Percentiles rank a stretch among this genome's conserved stretches.
phyloP scores from a whole-genome alignment of 1,139 yeast genomes.

The Geotrichum reessii region DNA sequence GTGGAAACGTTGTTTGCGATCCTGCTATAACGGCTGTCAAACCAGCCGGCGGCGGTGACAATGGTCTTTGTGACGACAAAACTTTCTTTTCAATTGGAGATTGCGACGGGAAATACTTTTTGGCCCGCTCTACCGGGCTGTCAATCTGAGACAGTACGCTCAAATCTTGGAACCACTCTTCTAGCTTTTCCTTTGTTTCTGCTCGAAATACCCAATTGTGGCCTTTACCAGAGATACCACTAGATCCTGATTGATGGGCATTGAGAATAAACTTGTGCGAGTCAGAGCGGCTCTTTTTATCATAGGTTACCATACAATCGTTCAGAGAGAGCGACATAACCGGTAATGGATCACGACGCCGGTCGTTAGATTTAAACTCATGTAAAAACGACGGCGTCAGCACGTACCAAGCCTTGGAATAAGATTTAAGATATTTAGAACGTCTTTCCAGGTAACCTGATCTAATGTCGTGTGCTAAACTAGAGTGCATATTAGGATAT shows the following conservation, averaged over 20 bases:
- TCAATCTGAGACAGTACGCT: slow-evolving; percentile 56
- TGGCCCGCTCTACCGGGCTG: slow-evolving; percentile 32
- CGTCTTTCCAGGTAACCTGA: slow-evolving; percentile 83
- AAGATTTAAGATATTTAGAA: slow-evolving; percentile 83
- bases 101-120: slow-evolving; percentile 21
- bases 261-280: slow-evolving; percentile 75
- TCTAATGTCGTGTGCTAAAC: slow-evolving; percentile 64
- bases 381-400: slow-evolving; percentile 83
- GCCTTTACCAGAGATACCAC: slow-evolving; percentile 60
- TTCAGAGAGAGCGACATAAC: slow-evolving; percentile 78
- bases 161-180: slow-evolving; percentile 78
- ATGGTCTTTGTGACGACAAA: slow-evolving; percentile 19
- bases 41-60: slow-evolving; percentile 20
- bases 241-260: slow-evolving; percentile 53
- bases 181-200: slow-evolving; percentile 70
- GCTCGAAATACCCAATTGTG: slow-evolving; percentile 94
- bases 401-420: slow-evolving; percentile 86
- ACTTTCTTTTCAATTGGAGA: slow-evolving; percentile 12
- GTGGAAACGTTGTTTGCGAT: slow-evolving; percentile 23
- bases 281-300: slow-evolving; percentile 49
- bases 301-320: slow-evolving; percentile 78
- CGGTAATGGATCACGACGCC: slow-evolving; percentile 80
- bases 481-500: slow-evolving; percentile 65
- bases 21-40: neutral
- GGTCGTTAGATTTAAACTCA: slow-evolving; percentile 80